phyloP scores from a whole-genome alignment of 495 filamentous ascomycete species.

The Xylaria flabelliformis region DNA sequence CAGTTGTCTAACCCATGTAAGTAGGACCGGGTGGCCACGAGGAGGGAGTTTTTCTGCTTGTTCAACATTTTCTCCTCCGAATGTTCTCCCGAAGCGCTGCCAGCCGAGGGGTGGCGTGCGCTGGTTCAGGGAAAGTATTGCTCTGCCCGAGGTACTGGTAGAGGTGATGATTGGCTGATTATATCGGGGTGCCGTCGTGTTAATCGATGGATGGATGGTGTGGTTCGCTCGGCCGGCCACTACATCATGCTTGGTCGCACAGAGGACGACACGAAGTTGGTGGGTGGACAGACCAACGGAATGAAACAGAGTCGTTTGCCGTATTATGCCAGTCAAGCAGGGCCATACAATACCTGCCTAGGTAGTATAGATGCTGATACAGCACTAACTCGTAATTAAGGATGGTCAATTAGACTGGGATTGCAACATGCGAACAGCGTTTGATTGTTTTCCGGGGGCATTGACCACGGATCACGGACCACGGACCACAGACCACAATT shows the following conservation, averaged over 20 bases:
- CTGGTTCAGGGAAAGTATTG: background rate
- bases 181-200: constrained; percentile 5
- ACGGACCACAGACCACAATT: background rate
- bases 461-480: background rate
- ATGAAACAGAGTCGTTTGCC: constrained; percentile 7
- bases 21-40: constrained; percentile 10
- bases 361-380: background rate
- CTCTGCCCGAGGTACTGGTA: constrained; percentile 27
- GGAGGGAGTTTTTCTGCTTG: background rate
- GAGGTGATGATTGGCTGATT: constrained; percentile 22
- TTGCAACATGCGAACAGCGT: background rate
- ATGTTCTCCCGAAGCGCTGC: background rate
- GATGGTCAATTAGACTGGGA: background rate
- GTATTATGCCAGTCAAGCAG: background rate
- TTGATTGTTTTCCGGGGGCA: constrained; percentile 1
- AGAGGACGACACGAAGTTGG: constrained; percentile 5
- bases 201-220: constrained; percentile 20
- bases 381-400: background rate
- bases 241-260: constrained; percentile 2
- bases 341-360: too few species aligned
- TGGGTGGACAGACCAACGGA: constrained; percentile 18
- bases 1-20: background rate
- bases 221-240: constrained; percentile 23
- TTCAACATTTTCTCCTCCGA: background rate
- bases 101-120: constrained; percentile 14